Percentiles rank a stretch among this genome's conserved stretches.
Conservation (phyloP, 306 rosid genomes). For the Rosa persica region DNA sequence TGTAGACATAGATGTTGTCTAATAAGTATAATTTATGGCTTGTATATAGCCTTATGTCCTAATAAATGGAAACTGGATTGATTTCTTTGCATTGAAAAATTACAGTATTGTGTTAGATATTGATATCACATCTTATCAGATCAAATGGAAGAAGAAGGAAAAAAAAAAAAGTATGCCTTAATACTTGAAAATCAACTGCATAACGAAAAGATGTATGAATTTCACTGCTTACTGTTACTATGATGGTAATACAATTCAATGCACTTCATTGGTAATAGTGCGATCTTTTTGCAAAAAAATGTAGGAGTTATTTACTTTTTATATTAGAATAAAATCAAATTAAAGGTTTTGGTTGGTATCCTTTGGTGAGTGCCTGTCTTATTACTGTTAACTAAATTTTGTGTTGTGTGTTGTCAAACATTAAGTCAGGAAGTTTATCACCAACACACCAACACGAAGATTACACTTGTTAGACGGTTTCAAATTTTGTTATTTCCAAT, state of each 20-base stretch:
- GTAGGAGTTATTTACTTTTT: not conserved
- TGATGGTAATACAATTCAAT: not conserved
- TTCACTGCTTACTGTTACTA: not conserved
- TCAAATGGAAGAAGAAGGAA: not conserved
- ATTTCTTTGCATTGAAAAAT: not conserved
- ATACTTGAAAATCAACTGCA: not conserved
- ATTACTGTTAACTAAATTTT: not conserved
- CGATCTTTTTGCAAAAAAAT: not conserved
- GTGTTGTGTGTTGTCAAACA: not conserved
- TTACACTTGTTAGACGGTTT: not conserved
- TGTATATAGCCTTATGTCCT: not conserved
- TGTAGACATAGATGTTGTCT: not conserved
- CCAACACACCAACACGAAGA: not conserved
- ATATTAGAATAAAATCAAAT: not conserved
- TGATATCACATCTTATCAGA: too few relatives aligned
- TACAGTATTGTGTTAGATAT: not conserved
- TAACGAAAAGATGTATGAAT: not conserved
- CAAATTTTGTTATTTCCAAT: not conserved
- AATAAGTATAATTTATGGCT: not conserved
- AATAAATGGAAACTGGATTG: not conserved
- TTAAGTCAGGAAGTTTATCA: not conserved
- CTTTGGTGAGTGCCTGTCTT: not conserved
- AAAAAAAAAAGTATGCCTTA: not conserved
- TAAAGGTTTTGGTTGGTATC: not conserved
- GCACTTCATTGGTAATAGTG: conserved; percentile 1